phyloP scores from a whole-genome alignment of 192 early-diverging fungal genomes.

The Linnemannia schmuckeri region DNA sequence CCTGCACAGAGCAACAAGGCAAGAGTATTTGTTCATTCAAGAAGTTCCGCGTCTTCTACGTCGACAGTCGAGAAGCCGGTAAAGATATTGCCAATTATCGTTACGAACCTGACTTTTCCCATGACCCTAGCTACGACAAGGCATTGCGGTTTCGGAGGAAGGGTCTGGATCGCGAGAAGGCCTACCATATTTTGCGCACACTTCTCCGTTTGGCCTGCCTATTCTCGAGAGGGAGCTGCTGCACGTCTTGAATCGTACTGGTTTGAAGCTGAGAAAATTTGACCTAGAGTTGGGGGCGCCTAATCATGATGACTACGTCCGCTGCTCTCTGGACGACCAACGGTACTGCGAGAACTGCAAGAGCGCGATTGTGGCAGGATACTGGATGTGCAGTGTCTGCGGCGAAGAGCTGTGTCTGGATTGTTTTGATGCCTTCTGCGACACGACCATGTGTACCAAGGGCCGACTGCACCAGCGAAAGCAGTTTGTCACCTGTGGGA shows the following conservation, averaged over 20 bases:
- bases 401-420: slow-evolving; percentile 13
- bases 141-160: background rate
- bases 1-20: background rate
- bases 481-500: slow-evolving; percentile 19
- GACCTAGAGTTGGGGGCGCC: too few relatives aligned
- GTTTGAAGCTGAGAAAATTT: too few relatives aligned
- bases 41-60: slow-evolving; percentile 7
- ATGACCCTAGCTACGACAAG: slow-evolving; percentile 8
- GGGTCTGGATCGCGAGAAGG: background rate
- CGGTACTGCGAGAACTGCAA: slow-evolving; percentile 25
- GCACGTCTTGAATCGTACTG: background rate
- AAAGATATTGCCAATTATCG: background rate
- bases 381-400: slow-evolving; percentile 21
- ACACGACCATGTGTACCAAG: slow-evolving; percentile 1
- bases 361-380: background rate
- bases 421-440: background rate
- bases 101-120: slow-evolving; percentile 15
- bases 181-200: slow-evolving; percentile 6
- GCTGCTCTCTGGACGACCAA: background rate
- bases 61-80: background rate
- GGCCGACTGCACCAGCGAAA: background rate
- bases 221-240: background rate
- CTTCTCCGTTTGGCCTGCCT: background rate
- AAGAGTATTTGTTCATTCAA: background rate
- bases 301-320: background rate